A percentile compares a stretch with the other conserved stretches of the same genome.
phyloP scores from a whole-genome alignment of 208 protist genomes.

The Wallacemonas rigidus region DNA sequence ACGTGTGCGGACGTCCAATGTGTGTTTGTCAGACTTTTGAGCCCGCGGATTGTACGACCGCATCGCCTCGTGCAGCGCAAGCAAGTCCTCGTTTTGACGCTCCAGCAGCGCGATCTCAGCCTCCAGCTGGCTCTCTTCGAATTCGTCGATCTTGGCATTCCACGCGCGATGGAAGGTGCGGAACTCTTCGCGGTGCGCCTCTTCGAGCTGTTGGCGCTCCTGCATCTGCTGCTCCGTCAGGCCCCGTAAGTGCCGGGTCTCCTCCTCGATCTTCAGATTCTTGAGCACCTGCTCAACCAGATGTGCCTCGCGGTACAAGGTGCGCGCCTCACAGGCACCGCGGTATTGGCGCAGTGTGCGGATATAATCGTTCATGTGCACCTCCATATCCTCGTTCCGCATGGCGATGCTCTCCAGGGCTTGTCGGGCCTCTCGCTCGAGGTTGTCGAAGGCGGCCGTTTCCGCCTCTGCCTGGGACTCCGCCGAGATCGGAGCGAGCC shows the following conservation, averaged over 20 bases:
- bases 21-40: conserved; percentile 29
- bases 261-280: conserved; percentile 88
- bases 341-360: conserved; percentile 77
- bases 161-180: conserved; percentile 82
- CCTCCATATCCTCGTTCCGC: conserved; percentile 44
- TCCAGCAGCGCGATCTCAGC: conserved; percentile 81
- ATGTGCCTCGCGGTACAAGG: conserved; percentile 91
- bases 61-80: conserved; percentile 77
- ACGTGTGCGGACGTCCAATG: conserved; percentile 70
- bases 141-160: conserved; percentile 86
- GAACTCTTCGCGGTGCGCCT: conserved; percentile 88
- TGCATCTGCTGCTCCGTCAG: conserved; percentile 89
- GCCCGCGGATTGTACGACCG: conserved; percentile 51
- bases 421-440: conserved; percentile 63
- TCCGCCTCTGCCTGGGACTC: background rate
- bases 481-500: background rate
- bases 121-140: conserved; percentile 85
- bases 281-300: conserved; percentile 91
- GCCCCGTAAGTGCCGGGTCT: conserved; percentile 83
- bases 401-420: conserved; percentile 76
- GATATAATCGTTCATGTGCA: conserved; percentile 52
- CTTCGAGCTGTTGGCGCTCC: conserved; percentile 83
- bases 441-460: conserved; percentile 39
- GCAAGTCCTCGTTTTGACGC: conserved; percentile 89
- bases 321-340: conserved; percentile 72